These are phyloP conservation scores for Neopestalotiopsis sp. DNA, from an alignment of 2,329 filamentous ascomycete genomes.

Conservation along the genomic window DNA sequence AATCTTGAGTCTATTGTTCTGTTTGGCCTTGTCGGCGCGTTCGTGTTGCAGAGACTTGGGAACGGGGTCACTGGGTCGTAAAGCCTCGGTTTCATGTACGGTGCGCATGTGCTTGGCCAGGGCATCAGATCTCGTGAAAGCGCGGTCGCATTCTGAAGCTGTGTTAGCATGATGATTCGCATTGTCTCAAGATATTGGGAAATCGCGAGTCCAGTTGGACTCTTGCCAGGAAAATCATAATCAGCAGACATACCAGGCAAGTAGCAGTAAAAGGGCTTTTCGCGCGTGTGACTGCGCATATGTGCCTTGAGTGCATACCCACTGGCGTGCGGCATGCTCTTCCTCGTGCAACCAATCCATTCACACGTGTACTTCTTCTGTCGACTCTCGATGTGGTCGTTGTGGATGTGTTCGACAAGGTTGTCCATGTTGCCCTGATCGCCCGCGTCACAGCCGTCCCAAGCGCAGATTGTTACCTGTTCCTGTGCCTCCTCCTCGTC, in stretches of 20 bases:
- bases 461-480: slow-evolving; percentile 78
- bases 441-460: slow-evolving; percentile 75
- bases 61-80: slow-evolving; percentile 79
- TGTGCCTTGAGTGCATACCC: slow-evolving; percentile 96
- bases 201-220: not conserved
- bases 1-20: slow-evolving; percentile 62
- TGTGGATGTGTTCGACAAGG: slow-evolving; percentile 83
- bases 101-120: slow-evolving; percentile 98
- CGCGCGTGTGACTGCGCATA: slow-evolving; percentile 95
- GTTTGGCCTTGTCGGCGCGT: slow-evolving; percentile 43
- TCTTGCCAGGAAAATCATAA: not conserved
- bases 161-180: slow-evolving; percentile 24
- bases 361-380: slow-evolving; percentile 99
- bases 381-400: slow-evolving; percentile 89
- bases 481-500: slow-evolving; percentile 79
- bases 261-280: slow-evolving; percentile 98
- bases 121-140: slow-evolving; percentile 94
- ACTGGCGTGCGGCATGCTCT: slow-evolving; percentile 90
- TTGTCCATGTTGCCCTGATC: slow-evolving; percentile 82
- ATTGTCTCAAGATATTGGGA: not conserved
- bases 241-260: slow-evolving; percentile 72
- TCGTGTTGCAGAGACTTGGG: slow-evolving; percentile 68
- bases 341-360: slow-evolving; percentile 88
- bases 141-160: slow-evolving; percentile 85
- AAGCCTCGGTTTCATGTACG: slow-evolving; percentile 93